Evolutionary conservation across 2,329 filamentous ascomycete genomes (phyloP).

Genomic region (Trichoderma gracile): DNA sequence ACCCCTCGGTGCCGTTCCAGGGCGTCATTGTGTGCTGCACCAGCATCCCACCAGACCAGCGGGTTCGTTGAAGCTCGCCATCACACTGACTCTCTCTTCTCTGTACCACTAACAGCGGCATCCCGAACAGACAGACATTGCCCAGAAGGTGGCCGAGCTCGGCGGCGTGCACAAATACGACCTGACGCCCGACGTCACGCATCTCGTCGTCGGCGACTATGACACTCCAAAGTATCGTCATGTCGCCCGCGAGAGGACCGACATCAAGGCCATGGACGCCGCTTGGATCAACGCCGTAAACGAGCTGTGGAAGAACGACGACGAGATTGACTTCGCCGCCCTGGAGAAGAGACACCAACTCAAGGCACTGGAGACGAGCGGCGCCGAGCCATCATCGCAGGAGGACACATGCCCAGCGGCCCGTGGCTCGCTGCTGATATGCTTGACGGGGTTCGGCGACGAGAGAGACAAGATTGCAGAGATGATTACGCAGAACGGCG

Average conservation of each 20-base stretch:
- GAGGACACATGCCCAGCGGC: conserved; percentile 30
- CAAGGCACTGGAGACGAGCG: conserved; percentile 60
- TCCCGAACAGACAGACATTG: conserved; percentile 56
- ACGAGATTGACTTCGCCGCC: conserved; percentile 68
- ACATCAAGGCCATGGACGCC: conserved; percentile 80
- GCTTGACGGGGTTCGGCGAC: conserved; percentile 60
- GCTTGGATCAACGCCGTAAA: conserved; percentile 82
- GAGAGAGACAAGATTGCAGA: conserved; percentile 70
- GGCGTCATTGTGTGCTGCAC: conserved; percentile 86
- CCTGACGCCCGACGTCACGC: conserved; percentile 92
- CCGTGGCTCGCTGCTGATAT: conserved; percentile 51
- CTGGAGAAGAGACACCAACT: conserved; percentile 69
- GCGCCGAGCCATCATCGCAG: conserved; percentile 41
- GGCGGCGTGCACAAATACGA: conserved; percentile 87
- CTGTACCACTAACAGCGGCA: no score
- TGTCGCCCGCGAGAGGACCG: conserved; percentile 83
- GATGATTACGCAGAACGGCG: conserved; percentile 69
- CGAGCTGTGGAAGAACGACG: conserved; percentile 78
- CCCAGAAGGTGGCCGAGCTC: conserved; percentile 70
- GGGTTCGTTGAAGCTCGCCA: conserved; percentile 54
- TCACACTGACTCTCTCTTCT: no score
- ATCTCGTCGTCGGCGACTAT: conserved; percentile 86
- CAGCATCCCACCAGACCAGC: conserved; percentile 74
- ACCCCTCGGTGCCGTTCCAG: conserved; percentile 63
- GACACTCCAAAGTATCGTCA: conserved; percentile 94